Evolutionary conservation across 2,329 filamentous ascomycete species (phyloP), one percentile per base, ranked within the genome.

Genomic region (Penicillium thymicola): DNA sequence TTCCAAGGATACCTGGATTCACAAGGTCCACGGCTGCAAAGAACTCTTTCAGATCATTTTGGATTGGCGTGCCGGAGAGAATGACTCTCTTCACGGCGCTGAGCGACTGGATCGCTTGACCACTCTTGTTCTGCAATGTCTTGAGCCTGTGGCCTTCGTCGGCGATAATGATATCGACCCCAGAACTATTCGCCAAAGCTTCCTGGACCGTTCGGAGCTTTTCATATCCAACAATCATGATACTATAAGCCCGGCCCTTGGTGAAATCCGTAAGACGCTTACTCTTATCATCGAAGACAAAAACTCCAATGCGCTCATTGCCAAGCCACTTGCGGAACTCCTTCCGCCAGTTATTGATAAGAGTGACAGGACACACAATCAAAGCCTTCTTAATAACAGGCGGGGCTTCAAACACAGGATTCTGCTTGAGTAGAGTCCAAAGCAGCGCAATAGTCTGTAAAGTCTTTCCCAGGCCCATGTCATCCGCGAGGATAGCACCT

Each of bases 381-480:
- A 90, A 74, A 0, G 87, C 87, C 66, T 89, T 90, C 61, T 82
- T 87, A 45, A 90, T 80, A 0, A 89, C 82, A 2, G 86, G 84
- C 2, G 74, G 65, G 28, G 76, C 79, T 38, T 82, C 82, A 62
- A 85, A 78, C 6, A 89, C 78, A 0, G 87, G 86, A 65, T 87
- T 89, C 66, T 90, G 87, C 69, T 89, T 89, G 59, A 90, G 72
- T 34, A 90, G 70, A 2, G 87, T 90, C 87, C 87, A 90, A 13
- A 90, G 68, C 44, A 90, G 72, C 3, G 87, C 78, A 65, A 90
- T 90, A 0, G 87, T 89, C 65, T 90, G 87, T 34, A 90, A 69
- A 0, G 88, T 89, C 73, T 90, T 90, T 21, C 88, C 88, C 2
- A 90, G 72, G 0, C 88, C 88, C 88, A 90, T 90, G 64, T 90